These are phyloP conservation scores for Rhizopogon vulgaris DNA, from an alignment of 768 basidiomycete genomes.

Conservation along the genomic window DNA sequence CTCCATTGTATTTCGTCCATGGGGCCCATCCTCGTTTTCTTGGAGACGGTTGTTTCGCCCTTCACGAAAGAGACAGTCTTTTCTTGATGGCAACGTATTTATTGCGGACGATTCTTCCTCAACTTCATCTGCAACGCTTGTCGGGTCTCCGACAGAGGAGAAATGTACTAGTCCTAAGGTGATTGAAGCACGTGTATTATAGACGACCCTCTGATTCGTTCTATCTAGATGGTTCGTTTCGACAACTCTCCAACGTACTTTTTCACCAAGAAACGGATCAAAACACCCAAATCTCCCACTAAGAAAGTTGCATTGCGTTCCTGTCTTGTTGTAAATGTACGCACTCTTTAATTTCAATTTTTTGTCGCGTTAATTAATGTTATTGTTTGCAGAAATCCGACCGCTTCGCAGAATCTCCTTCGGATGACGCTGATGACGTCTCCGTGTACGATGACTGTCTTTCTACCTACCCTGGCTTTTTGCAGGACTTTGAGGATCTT, in stretches of 20 bases:
- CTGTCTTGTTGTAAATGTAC: slow-evolving; percentile 22
- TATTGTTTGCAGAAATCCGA: slow-evolving; percentile 13
- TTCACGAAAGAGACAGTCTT: neutral
- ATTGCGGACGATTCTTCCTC: neutral
- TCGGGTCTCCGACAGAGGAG: slow-evolving; percentile 4
- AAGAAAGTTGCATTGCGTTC: too few relatives aligned
- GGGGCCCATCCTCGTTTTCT: slow-evolving; percentile 13
- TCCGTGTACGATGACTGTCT: slow-evolving; percentile 26
- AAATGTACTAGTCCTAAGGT: slow-evolving; percentile 15
- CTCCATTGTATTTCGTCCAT: neutral
- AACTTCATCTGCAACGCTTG: neutral
- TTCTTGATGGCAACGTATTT: neutral
- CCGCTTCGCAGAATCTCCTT: neutral
- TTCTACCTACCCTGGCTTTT: slow-evolving; percentile 13
- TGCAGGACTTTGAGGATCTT: slow-evolving; percentile 13
- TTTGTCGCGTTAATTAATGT: neutral
- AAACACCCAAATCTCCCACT: slow-evolving; percentile 8
- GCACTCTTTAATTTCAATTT: neutral
- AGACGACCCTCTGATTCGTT: neutral
- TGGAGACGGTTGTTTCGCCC: slow-evolving; percentile 13
- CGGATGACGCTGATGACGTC: slow-evolving; percentile 9
- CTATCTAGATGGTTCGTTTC: slow-evolving; percentile 18
- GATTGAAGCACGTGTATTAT: neutral
- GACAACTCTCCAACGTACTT: slow-evolving; percentile 19
- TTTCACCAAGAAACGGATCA: slow-evolving; percentile 15